phyloP scores from a whole-genome alignment of 2,329 filamentous ascomycete species.

The Penicillium sp. region DNA sequence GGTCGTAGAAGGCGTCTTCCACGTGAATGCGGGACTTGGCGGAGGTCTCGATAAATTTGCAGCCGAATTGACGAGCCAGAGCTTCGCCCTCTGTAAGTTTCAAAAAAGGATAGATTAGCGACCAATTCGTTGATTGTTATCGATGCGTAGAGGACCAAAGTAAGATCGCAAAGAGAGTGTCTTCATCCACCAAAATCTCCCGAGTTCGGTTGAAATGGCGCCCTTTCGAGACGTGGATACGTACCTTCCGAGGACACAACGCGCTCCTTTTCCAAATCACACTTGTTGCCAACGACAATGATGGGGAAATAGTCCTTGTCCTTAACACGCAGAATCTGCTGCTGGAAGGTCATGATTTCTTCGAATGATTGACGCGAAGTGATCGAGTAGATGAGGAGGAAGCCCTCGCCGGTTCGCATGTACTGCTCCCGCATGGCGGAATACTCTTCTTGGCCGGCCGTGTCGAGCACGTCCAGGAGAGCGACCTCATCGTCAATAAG shows the following conservation, averaged over 20 bases:
- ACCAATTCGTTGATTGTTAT: no score
- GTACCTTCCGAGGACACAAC: slow-evolving; percentile 87
- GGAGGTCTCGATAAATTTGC: slow-evolving; percentile 98
- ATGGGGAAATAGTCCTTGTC: slow-evolving; percentile 99
- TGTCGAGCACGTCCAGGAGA: slow-evolving; percentile 94
- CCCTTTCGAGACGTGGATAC: slow-evolving; percentile 24
- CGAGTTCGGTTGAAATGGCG: not conserved
- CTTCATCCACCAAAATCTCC: not conserved
- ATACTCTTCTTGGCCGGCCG: slow-evolving; percentile 97
- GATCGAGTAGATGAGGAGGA: slow-evolving; percentile 96
- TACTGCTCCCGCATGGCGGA: slow-evolving; percentile 99
- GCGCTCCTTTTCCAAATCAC: slow-evolving; percentile 89
- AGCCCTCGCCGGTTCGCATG: slow-evolving; percentile 98
- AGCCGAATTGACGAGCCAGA: slow-evolving; percentile 79
- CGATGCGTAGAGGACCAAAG: no score
- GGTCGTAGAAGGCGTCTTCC: slow-evolving; percentile 97
- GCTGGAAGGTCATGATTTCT: slow-evolving; percentile 97
- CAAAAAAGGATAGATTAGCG: not conserved
- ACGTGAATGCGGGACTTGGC: slow-evolving; percentile 98
- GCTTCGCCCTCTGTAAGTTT: slow-evolving; percentile 70
- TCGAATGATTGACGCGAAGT: slow-evolving; percentile 96
- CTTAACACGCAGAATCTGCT: slow-evolving; percentile 97
- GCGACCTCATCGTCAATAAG: slow-evolving; percentile 98
- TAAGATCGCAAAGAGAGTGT: not conserved
- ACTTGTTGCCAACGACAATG: slow-evolving; percentile 98